Conservation (phyloP, 208 protist genomes). For the Zelonia costaricensis region DNA sequence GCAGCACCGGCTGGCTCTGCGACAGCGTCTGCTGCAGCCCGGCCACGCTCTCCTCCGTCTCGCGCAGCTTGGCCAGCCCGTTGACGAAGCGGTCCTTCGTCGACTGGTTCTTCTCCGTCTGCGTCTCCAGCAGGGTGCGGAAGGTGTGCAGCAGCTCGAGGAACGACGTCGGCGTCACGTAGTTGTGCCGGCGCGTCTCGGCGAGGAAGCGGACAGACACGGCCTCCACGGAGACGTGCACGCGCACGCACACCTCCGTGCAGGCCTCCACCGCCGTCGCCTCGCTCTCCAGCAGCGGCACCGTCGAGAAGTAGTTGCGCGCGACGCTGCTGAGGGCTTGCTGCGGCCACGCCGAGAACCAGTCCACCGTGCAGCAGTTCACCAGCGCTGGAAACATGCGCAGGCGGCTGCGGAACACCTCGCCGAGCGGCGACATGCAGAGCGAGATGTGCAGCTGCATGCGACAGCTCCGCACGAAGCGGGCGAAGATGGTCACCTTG, state of each 20-base stretch:
- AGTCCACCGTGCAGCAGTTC: constrained; percentile 99
- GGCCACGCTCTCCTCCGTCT: constrained; percentile 94
- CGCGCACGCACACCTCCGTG: constrained; percentile 91
- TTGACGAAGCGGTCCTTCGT: constrained; percentile 90
- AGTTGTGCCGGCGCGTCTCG: constrained; percentile 95
- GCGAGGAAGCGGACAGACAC: constrained; percentile 89
- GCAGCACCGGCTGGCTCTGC: constrained; percentile 95
- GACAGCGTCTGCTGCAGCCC: constrained; percentile 94
- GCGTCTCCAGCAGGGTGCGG: constrained; percentile 75
- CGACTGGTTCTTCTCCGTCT: constrained; percentile 80
- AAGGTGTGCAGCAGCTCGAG: constrained; percentile 97
- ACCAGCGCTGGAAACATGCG: constrained; percentile 98
- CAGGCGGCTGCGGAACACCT: constrained; percentile 95
- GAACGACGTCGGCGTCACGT: constrained; percentile 99
- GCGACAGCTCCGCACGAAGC: constrained; percentile 94
- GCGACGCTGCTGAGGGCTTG: constrained; percentile 96
- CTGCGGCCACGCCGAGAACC: constrained; percentile 97
- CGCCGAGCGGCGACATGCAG: constrained; percentile 97
- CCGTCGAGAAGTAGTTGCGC: constrained; percentile 70
- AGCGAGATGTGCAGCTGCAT: constrained; percentile 97
- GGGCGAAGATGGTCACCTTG: constrained; percentile 94
- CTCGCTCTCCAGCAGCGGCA: constrained; percentile 38
- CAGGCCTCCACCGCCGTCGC: constrained; percentile 62
- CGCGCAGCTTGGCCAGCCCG: constrained; percentile 95
- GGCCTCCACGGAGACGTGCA: constrained; percentile 95